phyloP scores from a whole-genome alignment of 306 rosid species.

The Alnus glutinosa region DNA sequence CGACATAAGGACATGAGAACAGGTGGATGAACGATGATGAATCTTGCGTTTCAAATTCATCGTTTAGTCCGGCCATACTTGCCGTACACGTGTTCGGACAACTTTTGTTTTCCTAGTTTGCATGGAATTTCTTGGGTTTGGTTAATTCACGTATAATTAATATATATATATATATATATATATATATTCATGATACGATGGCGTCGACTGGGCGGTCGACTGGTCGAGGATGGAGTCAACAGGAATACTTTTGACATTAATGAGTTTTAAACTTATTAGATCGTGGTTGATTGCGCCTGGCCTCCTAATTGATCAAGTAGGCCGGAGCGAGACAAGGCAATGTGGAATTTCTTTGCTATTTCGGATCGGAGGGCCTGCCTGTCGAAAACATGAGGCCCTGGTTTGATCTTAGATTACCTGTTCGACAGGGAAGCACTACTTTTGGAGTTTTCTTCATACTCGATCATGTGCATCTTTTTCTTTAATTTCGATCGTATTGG shows the following conservation, averaged over 20 bases:
- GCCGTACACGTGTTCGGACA: slow-evolving; percentile 58
- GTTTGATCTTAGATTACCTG: slow-evolving; percentile 39
- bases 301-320: slow-evolving; percentile 39
- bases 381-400: slow-evolving; percentile 11
- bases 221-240: slow-evolving; percentile 4
- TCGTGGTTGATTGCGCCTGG: slow-evolving; percentile 37
- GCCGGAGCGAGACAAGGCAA: slow-evolving; percentile 16
- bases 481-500: background rate
- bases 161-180: no score
- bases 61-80: slow-evolving; percentile 16
- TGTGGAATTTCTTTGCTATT: slow-evolving; percentile 18
- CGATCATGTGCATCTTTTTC: slow-evolving; percentile 1
- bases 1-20: background rate
- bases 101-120: background rate
- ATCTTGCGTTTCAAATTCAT: slow-evolving; percentile 30
- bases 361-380: slow-evolving; percentile 34
- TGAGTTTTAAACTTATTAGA: slow-evolving; percentile 28
- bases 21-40: background rate
- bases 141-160: background rate
- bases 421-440: slow-evolving; percentile 24
- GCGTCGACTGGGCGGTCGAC: background rate
- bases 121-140: slow-evolving; percentile 21
- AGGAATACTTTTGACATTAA: slow-evolving; percentile 27
- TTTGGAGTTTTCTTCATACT: slow-evolving; percentile 35
- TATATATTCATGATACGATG: background rate